These are phyloP conservation scores for Termitomyces sp. DNA, from an alignment of 768 basidiomycete species.

Conservation along the genomic window DNA sequence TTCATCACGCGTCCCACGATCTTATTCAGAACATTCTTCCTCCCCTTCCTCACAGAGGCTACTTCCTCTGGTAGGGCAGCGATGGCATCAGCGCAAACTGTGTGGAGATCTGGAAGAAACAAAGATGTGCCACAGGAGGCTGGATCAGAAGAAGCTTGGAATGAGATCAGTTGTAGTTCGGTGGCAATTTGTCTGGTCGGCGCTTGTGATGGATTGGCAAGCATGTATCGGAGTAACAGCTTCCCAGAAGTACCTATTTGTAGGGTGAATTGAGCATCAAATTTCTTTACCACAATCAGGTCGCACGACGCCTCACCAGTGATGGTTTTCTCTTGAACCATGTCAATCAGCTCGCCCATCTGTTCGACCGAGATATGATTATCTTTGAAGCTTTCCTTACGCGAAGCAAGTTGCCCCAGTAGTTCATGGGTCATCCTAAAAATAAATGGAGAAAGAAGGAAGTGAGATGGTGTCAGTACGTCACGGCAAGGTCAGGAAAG, in stretches of 20 bases:
- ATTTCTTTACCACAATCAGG: background rate
- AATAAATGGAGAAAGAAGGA: background rate
- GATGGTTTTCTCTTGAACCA: constrained; percentile 62
- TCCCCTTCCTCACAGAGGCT: constrained; percentile 62
- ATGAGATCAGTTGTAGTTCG: constrained; percentile 45
- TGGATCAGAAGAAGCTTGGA: constrained; percentile 20
- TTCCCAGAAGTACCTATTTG: constrained; percentile 73
- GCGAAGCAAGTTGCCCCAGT: constrained; percentile 67
- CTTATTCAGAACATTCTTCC: constrained; percentile 74
- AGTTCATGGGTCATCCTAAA: constrained; percentile 87
- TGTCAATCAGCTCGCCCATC: constrained; percentile 74
- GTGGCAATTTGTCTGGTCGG: constrained; percentile 41
- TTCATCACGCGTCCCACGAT: constrained; percentile 88
- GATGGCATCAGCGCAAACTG: constrained; percentile 64
- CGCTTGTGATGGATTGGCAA: constrained; percentile 41
- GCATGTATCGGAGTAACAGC: constrained; percentile 67
- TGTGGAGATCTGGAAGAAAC: constrained; percentile 37
- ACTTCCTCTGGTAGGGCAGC: constrained; percentile 63
- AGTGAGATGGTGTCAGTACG: constrained; percentile 1
- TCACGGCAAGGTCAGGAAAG: constrained; percentile 11
- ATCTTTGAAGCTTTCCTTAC: constrained; percentile 50
- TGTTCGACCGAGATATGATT: constrained; percentile 60
- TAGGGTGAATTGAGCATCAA: constrained; percentile 10
- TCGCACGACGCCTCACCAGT: constrained; percentile 50
- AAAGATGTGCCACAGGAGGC: constrained; percentile 2